Conservation (phyloP, 2,329 filamentous ascomycete genomes). For the Aureobasidium sp. region DNA sequence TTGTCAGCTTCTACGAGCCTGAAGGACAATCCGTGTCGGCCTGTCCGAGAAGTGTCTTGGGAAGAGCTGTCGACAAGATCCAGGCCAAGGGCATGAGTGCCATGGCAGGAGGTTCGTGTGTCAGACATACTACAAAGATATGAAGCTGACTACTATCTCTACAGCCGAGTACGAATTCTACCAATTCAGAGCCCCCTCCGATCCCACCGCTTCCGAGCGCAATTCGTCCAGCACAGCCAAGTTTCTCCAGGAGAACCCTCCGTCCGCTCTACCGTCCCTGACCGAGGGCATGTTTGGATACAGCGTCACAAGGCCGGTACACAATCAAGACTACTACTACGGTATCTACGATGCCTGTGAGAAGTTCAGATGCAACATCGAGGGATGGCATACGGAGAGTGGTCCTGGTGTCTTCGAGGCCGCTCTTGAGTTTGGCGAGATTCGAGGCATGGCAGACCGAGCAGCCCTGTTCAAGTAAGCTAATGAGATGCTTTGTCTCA, state of each 20-base stretch:
- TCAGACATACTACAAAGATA: neutral
- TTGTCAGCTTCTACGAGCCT: constrained; percentile 76
- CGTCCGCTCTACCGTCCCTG: constrained; percentile 63
- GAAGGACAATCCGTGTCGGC: constrained; percentile 64
- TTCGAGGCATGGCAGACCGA: constrained; percentile 82
- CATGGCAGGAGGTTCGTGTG: constrained; percentile 72
- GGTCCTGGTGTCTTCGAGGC: constrained; percentile 94
- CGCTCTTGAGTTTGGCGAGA: constrained; percentile 82
- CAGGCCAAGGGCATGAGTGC: constrained; percentile 63
- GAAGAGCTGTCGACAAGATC: constrained; percentile 58
- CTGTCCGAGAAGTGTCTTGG: constrained; percentile 70
- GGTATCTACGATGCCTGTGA: constrained; percentile 73
- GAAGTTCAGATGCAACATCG: constrained; percentile 70
- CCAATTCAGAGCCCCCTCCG: constrained; percentile 66
- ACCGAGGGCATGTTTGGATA: constrained; percentile 97
- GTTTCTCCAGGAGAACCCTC: constrained; percentile 66
- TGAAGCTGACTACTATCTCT: neutral
- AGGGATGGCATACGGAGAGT: constrained; percentile 93
- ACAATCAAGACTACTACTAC: constrained; percentile 92
- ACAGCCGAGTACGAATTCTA: constrained; percentile 92
- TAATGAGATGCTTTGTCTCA: neutral
- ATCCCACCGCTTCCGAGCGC: constrained; percentile 35
- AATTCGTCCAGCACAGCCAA: constrained; percentile 62
- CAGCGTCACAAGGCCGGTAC: constrained; percentile 74
- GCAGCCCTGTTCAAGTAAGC: constrained; percentile 80